Base-by-base conservation (phyloP, 2,329 filamentous ascomycete species). In the Penicillium nordicum region DNA sequence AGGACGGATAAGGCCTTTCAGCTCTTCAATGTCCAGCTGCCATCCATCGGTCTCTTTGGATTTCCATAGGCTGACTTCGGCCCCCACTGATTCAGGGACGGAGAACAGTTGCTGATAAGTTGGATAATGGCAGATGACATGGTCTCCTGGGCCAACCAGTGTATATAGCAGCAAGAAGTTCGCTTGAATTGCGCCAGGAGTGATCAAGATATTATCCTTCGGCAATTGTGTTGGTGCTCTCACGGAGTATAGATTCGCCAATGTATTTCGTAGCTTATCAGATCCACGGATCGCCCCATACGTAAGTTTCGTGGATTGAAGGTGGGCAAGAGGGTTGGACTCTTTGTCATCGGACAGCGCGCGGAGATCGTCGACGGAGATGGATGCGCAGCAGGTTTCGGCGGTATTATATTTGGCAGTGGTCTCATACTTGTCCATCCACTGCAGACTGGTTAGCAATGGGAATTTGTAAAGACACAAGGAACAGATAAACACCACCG, bases 31-130 rank as follows among this genome's bases (percentile, higher is more conserved):
- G 60, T 90, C 81, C 0, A 89, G 84, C 7, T 87, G 74, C 78
- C 87, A 94, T 16, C 82, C 80, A 47, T 89, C 81, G 23, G 84
- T 78, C 38, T 83, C 79, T 47, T 80, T 81, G 9, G 90, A 79
- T 68, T 83, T 85, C 91, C 91, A 96, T 11, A 93, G 71, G 40
- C 86, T 85, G 18, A 95, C 88, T 57, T 90, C 83, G 0, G 89
- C 90, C 0, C 90, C 90, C 8, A 95, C 75, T 42, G 85, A 88
- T 63, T 80, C 79, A 0, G 91, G 90, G 0, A 94, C 83, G 5
- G 85, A 79, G 68, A 92, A 94, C 1, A 96, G 80, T 66, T 94
- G 90, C 72, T 94, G 89, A 67, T 93, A 95, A 1, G 90, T 92
- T 12, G 92, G 91, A 68, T 92, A 90, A 57, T 94, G 88, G 68